phyloP scores from a whole-genome alignment of 106 monocot species.

The Narthecium ossifragum region DNA sequence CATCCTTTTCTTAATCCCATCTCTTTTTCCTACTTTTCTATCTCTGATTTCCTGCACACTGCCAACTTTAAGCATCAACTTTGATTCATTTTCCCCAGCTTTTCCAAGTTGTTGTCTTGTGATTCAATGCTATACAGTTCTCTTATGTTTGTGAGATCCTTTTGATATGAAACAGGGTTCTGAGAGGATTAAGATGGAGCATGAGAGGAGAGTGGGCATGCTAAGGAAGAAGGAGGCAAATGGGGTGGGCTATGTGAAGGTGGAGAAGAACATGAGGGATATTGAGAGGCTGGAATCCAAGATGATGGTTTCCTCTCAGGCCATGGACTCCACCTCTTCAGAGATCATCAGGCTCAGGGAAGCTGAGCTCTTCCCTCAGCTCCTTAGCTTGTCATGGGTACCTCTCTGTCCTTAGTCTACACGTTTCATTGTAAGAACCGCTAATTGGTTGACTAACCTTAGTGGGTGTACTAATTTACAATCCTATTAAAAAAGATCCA shows the following conservation, averaged over 20 bases:
- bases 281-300: slow-evolving; percentile 80
- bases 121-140: too few relatives aligned
- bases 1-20: neutral
- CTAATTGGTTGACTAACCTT: too few relatives aligned
- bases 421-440: too few relatives aligned
- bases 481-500: too few relatives aligned
- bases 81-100: too few relatives aligned
- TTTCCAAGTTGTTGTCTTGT: too few relatives aligned
- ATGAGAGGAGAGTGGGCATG: slow-evolving; percentile 47
- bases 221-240: slow-evolving; percentile 54
- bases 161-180: slow-evolving; percentile 32
- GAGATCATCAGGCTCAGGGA: slow-evolving; percentile 84
- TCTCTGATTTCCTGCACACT: neutral
- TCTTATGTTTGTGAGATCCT: too few relatives aligned
- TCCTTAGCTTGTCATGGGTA: slow-evolving; percentile 74
- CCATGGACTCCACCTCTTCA: slow-evolving; percentile 77
- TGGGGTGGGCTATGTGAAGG: slow-evolving; percentile 60
- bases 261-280: slow-evolving; percentile 89
- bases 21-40: neutral
- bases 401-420: slow-evolving; percentile 11
- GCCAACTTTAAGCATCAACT: too few relatives aligned
- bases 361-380: slow-evolving; percentile 86
- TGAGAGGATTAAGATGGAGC: slow-evolving; percentile 43
- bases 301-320: slow-evolving; percentile 67
- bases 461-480: too few relatives aligned